Conservation (phyloP, 2,329 filamentous ascomycete species). For the Triangularia verruculosa region DNA sequence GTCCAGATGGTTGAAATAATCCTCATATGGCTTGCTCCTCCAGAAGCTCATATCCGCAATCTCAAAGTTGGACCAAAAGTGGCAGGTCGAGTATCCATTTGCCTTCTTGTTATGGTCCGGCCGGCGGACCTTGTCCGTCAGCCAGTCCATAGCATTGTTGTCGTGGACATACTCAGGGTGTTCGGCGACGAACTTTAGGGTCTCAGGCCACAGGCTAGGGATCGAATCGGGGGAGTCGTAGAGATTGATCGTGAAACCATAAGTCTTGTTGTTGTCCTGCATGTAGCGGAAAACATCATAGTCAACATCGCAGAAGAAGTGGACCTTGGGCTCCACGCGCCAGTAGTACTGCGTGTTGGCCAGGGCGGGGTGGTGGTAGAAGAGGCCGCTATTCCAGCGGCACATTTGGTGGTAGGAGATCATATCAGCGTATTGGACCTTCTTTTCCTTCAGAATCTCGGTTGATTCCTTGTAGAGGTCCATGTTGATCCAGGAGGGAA, state of each 20-base stretch:
- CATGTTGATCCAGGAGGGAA: slow-evolving; percentile 87
- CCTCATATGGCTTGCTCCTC: slow-evolving; percentile 84
- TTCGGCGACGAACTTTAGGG: slow-evolving; percentile 80
- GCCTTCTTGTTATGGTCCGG: slow-evolving; percentile 78
- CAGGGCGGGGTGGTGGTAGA: slow-evolving; percentile 93
- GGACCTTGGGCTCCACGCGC: slow-evolving; percentile 97
- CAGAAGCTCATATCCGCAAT: slow-evolving; percentile 92
- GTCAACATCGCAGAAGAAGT: slow-evolving; percentile 98
- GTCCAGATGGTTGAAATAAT: slow-evolving; percentile 95
- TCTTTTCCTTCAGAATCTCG: slow-evolving; percentile 74
- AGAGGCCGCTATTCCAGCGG: slow-evolving; percentile 96
- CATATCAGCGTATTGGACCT: slow-evolving; percentile 87
- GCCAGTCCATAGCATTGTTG: slow-evolving; percentile 84
- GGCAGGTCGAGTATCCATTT: slow-evolving; percentile 94
- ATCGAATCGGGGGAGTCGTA: slow-evolving; percentile 90
- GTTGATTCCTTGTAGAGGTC: slow-evolving; percentile 84
- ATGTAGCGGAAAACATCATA: slow-evolving; percentile 99
- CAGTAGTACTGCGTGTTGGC: slow-evolving; percentile 87
- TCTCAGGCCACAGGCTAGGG: slow-evolving; percentile 91
- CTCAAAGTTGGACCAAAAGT: slow-evolving; percentile 99
- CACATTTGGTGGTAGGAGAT: slow-evolving; percentile 98
- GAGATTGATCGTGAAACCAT: slow-evolving; percentile 96
- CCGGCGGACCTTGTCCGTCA: slow-evolving; percentile 72
- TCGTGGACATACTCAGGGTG: slow-evolving; percentile 77
- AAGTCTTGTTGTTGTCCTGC: slow-evolving; percentile 97